Percentiles rank a stretch among this genome's conserved stretches.
phyloP scores from a whole-genome alignment of 768 basidiomycete species.

The Leccinum arenicola region DNA sequence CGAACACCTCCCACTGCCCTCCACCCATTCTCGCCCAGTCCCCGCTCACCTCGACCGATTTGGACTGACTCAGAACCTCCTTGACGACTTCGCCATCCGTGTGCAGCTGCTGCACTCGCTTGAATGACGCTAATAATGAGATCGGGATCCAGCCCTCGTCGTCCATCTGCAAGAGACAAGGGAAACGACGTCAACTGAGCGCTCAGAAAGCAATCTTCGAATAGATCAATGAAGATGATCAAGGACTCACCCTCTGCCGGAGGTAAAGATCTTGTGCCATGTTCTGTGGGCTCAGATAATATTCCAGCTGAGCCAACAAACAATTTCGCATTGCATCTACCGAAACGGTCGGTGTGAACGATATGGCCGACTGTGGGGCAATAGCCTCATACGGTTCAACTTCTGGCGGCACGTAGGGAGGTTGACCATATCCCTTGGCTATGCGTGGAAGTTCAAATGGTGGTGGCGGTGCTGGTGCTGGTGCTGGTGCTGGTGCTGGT shows the following conservation, averaged over 20 bases:
- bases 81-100: conserved; percentile 54
- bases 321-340: conserved; percentile 65
- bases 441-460: conserved; percentile 33
- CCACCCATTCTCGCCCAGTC: conserved; percentile 67
- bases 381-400: conserved; percentile 27
- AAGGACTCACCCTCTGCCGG: conserved; percentile 61
- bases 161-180: conserved; percentile 68
- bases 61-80: conserved; percentile 68
- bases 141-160: conserved; percentile 84
- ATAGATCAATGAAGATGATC: neutral
- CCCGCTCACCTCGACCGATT: conserved; percentile 64
- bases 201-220: neutral
- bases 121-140: conserved; percentile 80
- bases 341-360: conserved; percentile 45
- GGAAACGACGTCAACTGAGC: neutral
- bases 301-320: conserved; percentile 83
- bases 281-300: conserved; percentile 89
- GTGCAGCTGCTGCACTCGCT: conserved; percentile 72
- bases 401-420: conserved; percentile 32
- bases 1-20: conserved; percentile 55
- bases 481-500: neutral
- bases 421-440: conserved; percentile 29
- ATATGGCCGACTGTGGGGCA: conserved; percentile 32
- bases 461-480: neutral
- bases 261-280: conserved; percentile 85